Base-by-base conservation (phyloP, 495 filamentous ascomycete species). In the Cercophora scortea region DNA sequence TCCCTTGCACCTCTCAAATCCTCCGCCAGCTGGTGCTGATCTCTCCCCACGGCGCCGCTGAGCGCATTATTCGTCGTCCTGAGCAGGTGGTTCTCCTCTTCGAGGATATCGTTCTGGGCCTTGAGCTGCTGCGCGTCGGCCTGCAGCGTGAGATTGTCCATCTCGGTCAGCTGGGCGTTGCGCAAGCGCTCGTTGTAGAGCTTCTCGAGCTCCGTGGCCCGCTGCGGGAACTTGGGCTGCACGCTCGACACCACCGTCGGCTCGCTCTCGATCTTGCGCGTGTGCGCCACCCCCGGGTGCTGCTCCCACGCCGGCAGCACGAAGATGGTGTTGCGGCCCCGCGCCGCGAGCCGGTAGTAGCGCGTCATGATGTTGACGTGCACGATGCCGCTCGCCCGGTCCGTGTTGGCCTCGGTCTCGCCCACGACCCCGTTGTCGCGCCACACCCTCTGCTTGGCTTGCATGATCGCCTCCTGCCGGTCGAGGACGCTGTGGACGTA, bases 281-380 rank as follows among this genome's bases (percentile, higher is more conserved):
- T 78, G 32, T 68, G 54, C 47, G 56, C 60, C 42, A 66, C 68
- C 34, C 53, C 71, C 0, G 76, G 71, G 52, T 77, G 75, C 32
- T 66, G 57, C 15, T 62, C 59, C 49, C 69, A 71, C 11, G 73
- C 78, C 3, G 77, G 78, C 42, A 79, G 59, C 18, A 79, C 65
- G 54, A 79, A 81, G 47, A 81, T 55, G 0, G 72, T 67, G 7
- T 53, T 56, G 42, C 54, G 58, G 5, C 71, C 73, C n/a, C 60
- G 61, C 15, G 61, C 61, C 11, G 67, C 64, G 0, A 79, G 44
- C 5, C 77, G 71, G 54, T 75, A 77, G 51, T 72, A 78, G 10
- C 76, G 60, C 9, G 76, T 74, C 1, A 47, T 47, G 16, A 79
- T 40, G 51, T 77, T 68, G 18, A 78, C 61, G 16, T 61, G 46